Conservation (phyloP, 2,329 filamentous ascomycete genomes). For the Plectosphaerella plurivora region DNA sequence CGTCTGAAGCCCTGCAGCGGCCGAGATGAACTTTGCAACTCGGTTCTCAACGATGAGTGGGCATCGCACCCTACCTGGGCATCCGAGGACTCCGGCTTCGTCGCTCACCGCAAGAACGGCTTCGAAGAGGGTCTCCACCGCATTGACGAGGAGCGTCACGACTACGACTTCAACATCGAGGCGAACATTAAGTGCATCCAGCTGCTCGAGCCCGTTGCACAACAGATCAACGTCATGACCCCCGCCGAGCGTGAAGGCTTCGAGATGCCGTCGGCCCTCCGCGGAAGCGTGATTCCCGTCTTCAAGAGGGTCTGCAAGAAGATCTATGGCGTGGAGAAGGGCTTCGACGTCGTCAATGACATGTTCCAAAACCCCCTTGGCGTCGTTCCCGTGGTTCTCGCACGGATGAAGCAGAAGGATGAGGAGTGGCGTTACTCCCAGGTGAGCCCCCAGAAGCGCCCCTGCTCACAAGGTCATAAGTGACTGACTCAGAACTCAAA, state of each 20-base stretch:
- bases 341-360: slow-evolving; percentile 79
- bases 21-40: slow-evolving; percentile 88
- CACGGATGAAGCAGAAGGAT: slow-evolving; percentile 88
- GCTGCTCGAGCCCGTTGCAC: slow-evolving; percentile 88
- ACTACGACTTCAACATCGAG: slow-evolving; percentile 98
- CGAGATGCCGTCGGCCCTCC: slow-evolving; percentile 75
- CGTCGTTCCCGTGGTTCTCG: slow-evolving; percentile 83
- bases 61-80: slow-evolving; percentile 98
- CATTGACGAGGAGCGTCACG: slow-evolving; percentile 96
- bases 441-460: slow-evolving; percentile 21
- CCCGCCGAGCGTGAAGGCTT: slow-evolving; percentile 69
- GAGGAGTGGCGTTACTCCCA: slow-evolving; percentile 97
- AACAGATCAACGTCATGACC: slow-evolving; percentile 79
- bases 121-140: slow-evolving; percentile 92
- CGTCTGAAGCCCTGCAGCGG: slow-evolving; percentile 89
- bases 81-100: slow-evolving; percentile 95
- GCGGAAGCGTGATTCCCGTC: slow-evolving; percentile 91
- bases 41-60: slow-evolving; percentile 96
- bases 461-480: background rate
- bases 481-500: slow-evolving; percentile 4
- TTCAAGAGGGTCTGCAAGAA: slow-evolving; percentile 98
- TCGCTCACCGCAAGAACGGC: slow-evolving; percentile 93
- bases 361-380: slow-evolving; percentile 80
- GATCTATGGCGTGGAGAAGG: slow-evolving; percentile 79
- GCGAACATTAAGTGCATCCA: slow-evolving; percentile 93